Conservation (phyloP, 495 filamentous ascomycete genomes). For the Trichoderma asperelloides region DNA sequence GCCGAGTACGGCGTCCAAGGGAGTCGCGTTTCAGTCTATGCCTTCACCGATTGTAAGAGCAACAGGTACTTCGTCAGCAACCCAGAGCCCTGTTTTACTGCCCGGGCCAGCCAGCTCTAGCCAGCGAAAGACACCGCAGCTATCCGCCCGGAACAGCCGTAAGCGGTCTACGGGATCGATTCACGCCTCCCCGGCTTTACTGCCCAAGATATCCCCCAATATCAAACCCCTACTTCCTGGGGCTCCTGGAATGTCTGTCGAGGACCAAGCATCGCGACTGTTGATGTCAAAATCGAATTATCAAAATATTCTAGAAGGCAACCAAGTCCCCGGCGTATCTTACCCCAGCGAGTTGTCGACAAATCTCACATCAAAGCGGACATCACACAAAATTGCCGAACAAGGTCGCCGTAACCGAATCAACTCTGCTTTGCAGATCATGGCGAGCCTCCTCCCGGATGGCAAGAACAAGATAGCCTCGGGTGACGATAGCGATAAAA, state of each 20-base stretch:
- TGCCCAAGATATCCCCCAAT: conserved; percentile 88
- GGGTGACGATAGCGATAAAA: conserved; percentile 32
- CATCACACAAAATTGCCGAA: conserved; percentile 95
- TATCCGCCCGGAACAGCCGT: conserved; percentile 39
- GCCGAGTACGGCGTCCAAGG: conserved; percentile 22
- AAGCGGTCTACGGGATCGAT: conserved; percentile 69
- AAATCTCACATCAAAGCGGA: conserved; percentile 90
- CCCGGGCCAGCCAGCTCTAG: conserved; percentile 25
- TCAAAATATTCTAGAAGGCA: conserved; percentile 93
- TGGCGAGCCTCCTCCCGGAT: conserved; percentile 69
- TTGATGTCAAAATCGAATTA: conserved; percentile 95
- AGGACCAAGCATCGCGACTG: conserved; percentile 71
- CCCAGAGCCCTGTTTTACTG: conserved; percentile 45
- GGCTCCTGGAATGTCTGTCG: conserved; percentile 34
- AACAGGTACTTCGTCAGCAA: conserved; percentile 31
- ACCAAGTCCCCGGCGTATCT: conserved; percentile 75
- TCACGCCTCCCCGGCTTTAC: conserved; percentile 68
- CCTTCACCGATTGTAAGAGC: conserved; percentile 40
- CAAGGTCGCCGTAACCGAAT: conserved; percentile 93
- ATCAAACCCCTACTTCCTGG: conserved; percentile 87
- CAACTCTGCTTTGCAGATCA: conserved; percentile 87
- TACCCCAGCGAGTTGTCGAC: conserved; percentile 88
- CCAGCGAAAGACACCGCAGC: conserved; percentile 35
- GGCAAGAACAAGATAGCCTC: conserved; percentile 27
- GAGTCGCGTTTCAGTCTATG: conserved; percentile 31